Evolutionary conservation across 305 asterid species (phyloP).

Genomic region (Plantago rigida): DNA sequence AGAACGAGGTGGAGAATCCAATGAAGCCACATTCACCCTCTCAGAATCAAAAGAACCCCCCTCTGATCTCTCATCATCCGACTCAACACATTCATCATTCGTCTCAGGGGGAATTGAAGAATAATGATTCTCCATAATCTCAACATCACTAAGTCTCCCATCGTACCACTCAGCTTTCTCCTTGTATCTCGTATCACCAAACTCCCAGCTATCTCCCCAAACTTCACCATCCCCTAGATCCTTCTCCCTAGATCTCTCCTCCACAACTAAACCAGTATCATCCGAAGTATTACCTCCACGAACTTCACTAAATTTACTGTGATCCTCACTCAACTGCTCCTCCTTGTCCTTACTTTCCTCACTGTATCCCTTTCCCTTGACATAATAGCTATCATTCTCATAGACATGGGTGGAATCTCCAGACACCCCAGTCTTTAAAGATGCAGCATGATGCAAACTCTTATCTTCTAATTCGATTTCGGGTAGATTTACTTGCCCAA

Average conservation of each 20-base stretch:
- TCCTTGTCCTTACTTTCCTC: slow-evolving; percentile 27
- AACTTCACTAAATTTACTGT: slow-evolving; percentile 26
- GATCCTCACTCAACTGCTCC: slow-evolving; percentile 26
- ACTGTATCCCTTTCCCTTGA: slow-evolving; percentile 44
- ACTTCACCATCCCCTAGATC: slow-evolving; percentile 25
- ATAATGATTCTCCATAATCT: slow-evolving; percentile 32
- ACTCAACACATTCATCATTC: slow-evolving; percentile 38
- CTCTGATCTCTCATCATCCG: slow-evolving; percentile 52
- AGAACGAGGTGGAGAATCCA: slow-evolving; percentile 76
- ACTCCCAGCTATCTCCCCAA: slow-evolving; percentile 28
- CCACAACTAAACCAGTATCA: slow-evolving; percentile 30
- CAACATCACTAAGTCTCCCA: slow-evolving; percentile 36
- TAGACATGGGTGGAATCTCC: slow-evolving; percentile 39
- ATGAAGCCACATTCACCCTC: slow-evolving; percentile 60
- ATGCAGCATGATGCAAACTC: slow-evolving; percentile 31
- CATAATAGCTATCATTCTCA: slow-evolving; percentile 42
- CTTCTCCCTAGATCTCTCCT: slow-evolving; percentile 14
- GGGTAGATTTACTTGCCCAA: slow-evolving; percentile 61
- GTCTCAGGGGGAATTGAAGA: slow-evolving; percentile 28
- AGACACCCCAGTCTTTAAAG: slow-evolving; percentile 36
- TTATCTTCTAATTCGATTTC: slow-evolving; percentile 55
- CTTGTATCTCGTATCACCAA: slow-evolving; percentile 25
- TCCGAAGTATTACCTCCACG: slow-evolving; percentile 29
- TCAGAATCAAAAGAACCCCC: slow-evolving; percentile 62
- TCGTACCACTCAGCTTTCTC: slow-evolving; percentile 32